Evolutionary conservation across 148 eudicot genomes (phyloP).

Genomic region (Chenopodium suecicum): DNA sequence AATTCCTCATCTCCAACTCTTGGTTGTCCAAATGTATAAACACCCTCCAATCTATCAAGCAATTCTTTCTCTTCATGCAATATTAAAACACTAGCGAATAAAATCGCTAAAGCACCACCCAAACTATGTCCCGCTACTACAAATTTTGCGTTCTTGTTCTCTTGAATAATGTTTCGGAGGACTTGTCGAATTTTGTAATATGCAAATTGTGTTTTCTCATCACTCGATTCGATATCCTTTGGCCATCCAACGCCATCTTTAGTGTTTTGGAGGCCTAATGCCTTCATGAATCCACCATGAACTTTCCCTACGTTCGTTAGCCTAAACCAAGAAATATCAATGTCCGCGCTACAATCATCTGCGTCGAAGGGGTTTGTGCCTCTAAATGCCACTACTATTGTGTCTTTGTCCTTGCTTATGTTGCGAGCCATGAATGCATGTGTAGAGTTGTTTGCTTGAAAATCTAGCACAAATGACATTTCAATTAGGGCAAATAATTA

Average conservation of each 20-base stretch:
- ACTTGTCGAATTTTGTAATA: constrained; percentile 54
- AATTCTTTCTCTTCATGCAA: constrained; percentile 54
- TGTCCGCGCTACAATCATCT: constrained; percentile 50
- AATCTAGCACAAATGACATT: constrained; percentile 34
- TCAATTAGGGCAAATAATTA: too few relatives aligned
- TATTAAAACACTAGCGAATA: constrained; percentile 44
- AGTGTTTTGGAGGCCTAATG: constrained; percentile 54
- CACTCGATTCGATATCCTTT: constrained; percentile 32
- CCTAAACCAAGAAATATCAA: constrained; percentile 63
- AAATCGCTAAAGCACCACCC: constrained; percentile 62
- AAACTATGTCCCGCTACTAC: constrained; percentile 36
- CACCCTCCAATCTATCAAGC: constrained; percentile 59
- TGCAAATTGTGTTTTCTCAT: constrained; percentile 34
- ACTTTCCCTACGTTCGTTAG: constrained; percentile 46
- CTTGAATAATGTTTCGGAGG: constrained; percentile 33
- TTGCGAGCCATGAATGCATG: constrained; percentile 54
- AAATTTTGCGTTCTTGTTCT: constrained; percentile 45
- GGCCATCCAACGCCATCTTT: constrained; percentile 37
- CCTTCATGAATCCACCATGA: constrained; percentile 76
- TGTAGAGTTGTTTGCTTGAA: constrained; percentile 36
- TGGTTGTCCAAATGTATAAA: constrained; percentile 83
- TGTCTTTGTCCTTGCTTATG: constrained; percentile 32
- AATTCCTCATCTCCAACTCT: constrained; percentile 66
- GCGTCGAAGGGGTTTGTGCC: constrained; percentile 72
- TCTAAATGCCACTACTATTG: constrained; percentile 58